Evolutionary conservation across 2,329 filamentous ascomycete genomes (phyloP), one percentile per base, ranked within the genome.

Genomic region (Fusarium penzigii): DNA sequence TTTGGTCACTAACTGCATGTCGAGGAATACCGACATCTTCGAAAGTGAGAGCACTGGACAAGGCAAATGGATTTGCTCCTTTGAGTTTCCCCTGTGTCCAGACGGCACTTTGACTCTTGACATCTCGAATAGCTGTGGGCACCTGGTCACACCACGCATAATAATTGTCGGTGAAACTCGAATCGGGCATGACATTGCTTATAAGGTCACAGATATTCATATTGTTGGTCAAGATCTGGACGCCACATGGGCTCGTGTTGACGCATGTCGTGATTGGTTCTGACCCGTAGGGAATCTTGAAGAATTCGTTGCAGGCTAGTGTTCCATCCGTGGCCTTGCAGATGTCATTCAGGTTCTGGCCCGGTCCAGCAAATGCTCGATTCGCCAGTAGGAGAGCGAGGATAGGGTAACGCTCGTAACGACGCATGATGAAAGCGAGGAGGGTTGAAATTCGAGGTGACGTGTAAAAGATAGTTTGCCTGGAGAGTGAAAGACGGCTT

Each of bases 281-380:
- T 29, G 56, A 58, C 17, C 47, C 56, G 3, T 47, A 55, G 2
- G 56, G 56, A 14, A 58, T 55, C 5, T 52, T 6, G 12, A 48
- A 58, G 29, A 32, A 39, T 2, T 17, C 43, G 3, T 47, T 49
- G 20, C 56, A 58, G 10, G 55, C 55, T 11, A 58, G 51, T n/a
- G 52, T 57, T 3, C 56, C 56, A 14, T 58, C 51, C 2, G 45
- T 51, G 5, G 55, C 50, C 25, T 58, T 55, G 12, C 55, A 58
- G 12, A 58, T 55, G 11, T 17, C 17, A 14, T 43, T 43, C n/a
- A 58, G 51, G 10, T 17, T 49, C n/a, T 58, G 56, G 6, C 48
- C 48, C 2, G 55, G 52, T 16, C 51, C 56, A 14, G 56, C 56
- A 2, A 49, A 8, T 2, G 32, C 48, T 6, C 29, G 39, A n/a